Evolutionary conservation across 2,329 filamentous ascomycete genomes (phyloP), one percentile per base, ranked within the genome.

Genomic region (Botryotinia globosa): DNA sequence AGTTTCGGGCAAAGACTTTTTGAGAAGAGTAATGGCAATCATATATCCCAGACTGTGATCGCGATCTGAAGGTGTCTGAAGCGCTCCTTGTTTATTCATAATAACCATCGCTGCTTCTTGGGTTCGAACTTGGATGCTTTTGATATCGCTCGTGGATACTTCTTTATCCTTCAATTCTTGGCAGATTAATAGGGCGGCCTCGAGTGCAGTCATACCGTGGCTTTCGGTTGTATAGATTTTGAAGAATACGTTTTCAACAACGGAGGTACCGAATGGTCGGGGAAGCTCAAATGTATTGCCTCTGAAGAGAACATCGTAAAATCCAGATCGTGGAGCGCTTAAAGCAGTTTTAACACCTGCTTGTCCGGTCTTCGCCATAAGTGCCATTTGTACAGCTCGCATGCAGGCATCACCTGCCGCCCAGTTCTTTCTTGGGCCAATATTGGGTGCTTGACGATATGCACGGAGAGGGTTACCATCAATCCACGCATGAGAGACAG

Each of bases 401-500:
- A 81, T 82, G 48, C 81, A 81, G 1, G 83, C 82, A 75, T 83
- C 82, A 1, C 82, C 83, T 0, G 79, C 82, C 2, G 83, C 82
- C 83, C 83, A 84, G 0, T 83, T 83, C 74, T 84, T 84, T 0
- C 83, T 78, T 1, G 82, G 79, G 1, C 78, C 78, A 0, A 82
- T 78, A 69, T 83, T 84, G 7, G 77, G 73, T 0, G 76, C 76
- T 48, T 79, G 77, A 1, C 82, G 78, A 65, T 80, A 84, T 1
- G 78, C 73, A 10, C 83, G 79, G 7, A 80, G 77, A 2, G 83
- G 80, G 51, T 80, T 78, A 5, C 81, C 81, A 64, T 85, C 83
- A 71, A 81, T 79, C 81, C 80, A 84, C 7, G 79, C 81, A 54
- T 84, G 82, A 5, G 81, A 82, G 12, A 84, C 73, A 0, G 82